Percentiles rank a stretch among this genome's conserved stretches.
Evolutionary conservation across 805 yeast species (phyloP).

Genomic region (Schwanniomyces sp.): DNA sequence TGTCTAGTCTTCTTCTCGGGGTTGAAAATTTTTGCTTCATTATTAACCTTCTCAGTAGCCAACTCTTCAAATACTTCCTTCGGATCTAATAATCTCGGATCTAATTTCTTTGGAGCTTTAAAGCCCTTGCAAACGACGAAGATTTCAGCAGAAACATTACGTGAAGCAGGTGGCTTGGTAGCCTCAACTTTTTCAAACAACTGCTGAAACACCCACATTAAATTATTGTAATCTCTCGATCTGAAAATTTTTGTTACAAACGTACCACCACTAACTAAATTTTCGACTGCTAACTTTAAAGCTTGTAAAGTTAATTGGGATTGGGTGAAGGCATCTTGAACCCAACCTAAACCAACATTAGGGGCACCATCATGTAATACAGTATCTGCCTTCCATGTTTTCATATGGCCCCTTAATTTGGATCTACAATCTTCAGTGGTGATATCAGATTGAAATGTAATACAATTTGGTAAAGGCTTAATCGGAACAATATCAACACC

Average conservation of each 20-base stretch:
- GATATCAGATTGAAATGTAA: conserved; percentile 93
- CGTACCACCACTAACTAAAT: conserved; percentile 86
- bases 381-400: conserved; percentile 98
- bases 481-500: conserved; percentile 99
- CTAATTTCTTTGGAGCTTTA: conserved; percentile 94
- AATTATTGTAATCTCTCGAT: conserved; percentile 96
- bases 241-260: conserved; percentile 96
- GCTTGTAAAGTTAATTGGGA: conserved; percentile 95
- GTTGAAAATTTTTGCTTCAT: conserved; percentile 89
- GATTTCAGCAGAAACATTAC: conserved; percentile 98
- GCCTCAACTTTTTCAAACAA: conserved; percentile 96
- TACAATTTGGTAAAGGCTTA: conserved; percentile 92
- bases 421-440: conserved; percentile 98
- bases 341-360: conserved; percentile 99
- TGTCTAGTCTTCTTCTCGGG: conserved; percentile 89
- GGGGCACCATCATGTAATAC: conserved; percentile 99
- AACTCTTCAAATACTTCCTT: conserved; percentile 93
- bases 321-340: conserved; percentile 98
- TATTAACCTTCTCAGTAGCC: conserved; percentile 60
- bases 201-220: conserved; percentile 97
- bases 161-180: conserved; percentile 97
- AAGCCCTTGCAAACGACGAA: conserved; percentile 95
- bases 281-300: conserved; percentile 89
- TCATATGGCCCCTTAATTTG: conserved; percentile 90
- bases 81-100: conserved; percentile 89